Conservation (phyloP, 2,329 filamentous ascomycete genomes). For the Onygena corvina region DNA sequence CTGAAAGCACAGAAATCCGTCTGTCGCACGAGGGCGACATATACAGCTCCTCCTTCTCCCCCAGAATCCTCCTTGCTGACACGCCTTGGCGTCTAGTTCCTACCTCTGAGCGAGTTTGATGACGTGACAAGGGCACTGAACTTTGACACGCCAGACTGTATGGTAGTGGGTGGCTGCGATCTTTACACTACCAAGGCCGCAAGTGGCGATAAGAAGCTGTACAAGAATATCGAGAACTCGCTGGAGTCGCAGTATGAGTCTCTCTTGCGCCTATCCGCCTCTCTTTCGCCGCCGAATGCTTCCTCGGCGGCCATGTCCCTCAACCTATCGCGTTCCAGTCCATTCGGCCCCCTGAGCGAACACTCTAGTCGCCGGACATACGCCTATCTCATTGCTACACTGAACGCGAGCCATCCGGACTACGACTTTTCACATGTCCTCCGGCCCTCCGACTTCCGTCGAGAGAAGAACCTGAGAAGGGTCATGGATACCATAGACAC, state of each 20-base stretch:
- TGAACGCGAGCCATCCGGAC: conserved; percentile 90
- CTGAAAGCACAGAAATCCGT: neutral
- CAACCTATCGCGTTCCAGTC: conserved; percentile 73
- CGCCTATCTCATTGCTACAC: conserved; percentile 87
- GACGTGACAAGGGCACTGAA: conserved; percentile 85
- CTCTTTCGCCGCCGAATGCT: conserved; percentile 70
- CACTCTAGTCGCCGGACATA: conserved; percentile 82
- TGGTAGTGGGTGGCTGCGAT: conserved; percentile 86
- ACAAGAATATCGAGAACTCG: conserved; percentile 86
- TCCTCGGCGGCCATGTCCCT: conserved; percentile 53
- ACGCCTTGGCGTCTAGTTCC: conserved; percentile 51
- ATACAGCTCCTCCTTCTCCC: neutral
- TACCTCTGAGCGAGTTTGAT: conserved; percentile 83
- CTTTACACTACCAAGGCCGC: conserved; percentile 96
- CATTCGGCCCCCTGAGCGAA: conserved; percentile 82
- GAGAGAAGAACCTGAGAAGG: conserved; percentile 63
- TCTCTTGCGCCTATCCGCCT: conserved; percentile 71
- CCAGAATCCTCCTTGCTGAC: neutral
- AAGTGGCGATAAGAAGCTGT: conserved; percentile 89
- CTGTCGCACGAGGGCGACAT: neutral
- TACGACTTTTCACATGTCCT: conserved; percentile 95
- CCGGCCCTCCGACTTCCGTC: conserved; percentile 77
- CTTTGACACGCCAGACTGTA: conserved; percentile 86
- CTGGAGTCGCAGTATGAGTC: conserved; percentile 86
- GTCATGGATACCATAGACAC: conserved; percentile 83